Percentiles rank a stretch among this genome's conserved stretches.
These are phyloP conservation scores for Neurospora cerealis DNA, from an alignment of 495 filamentous ascomycete genomes.

Conservation along the genomic window DNA sequence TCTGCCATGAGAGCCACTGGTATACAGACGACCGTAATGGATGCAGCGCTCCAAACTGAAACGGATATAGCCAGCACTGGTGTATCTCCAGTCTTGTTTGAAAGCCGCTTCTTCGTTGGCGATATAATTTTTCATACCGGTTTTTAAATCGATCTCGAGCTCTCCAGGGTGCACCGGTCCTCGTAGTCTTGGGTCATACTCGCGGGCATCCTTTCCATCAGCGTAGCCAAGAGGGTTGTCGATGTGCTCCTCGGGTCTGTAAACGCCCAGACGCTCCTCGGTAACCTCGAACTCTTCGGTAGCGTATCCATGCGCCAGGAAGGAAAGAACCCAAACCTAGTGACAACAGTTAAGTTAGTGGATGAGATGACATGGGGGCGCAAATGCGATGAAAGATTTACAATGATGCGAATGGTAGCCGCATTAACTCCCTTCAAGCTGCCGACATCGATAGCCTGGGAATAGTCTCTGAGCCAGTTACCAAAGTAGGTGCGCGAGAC, in stretches of 20 bases:
- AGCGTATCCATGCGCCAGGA: slow-evolving; percentile 93
- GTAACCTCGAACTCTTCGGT: slow-evolving; percentile 96
- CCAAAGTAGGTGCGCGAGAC: slow-evolving; percentile 91
- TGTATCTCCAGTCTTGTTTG: slow-evolving; percentile 60
- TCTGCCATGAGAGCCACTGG: slow-evolving; percentile 49
- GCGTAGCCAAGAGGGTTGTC: slow-evolving; percentile 86
- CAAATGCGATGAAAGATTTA: slow-evolving; percentile 16
- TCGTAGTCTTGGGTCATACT: slow-evolving; percentile 75
- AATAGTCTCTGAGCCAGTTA: slow-evolving; percentile 68
- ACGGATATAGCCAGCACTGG: slow-evolving; percentile 81
- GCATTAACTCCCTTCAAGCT: slow-evolving; percentile 83
- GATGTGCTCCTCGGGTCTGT: slow-evolving; percentile 93
- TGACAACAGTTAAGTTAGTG: neutral
- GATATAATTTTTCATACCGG: slow-evolving; percentile 99
- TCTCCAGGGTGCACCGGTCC: slow-evolving; percentile 64
- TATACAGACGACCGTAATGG: slow-evolving; percentile 83
- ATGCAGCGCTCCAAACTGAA: slow-evolving; percentile 76
- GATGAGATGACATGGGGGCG: neutral
- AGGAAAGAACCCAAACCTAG: slow-evolving; percentile 71
- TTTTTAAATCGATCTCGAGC: slow-evolving; percentile 70
- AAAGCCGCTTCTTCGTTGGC: slow-evolving; percentile 57
- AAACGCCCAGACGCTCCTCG: slow-evolving; percentile 78
- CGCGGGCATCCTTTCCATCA: slow-evolving; percentile 74
- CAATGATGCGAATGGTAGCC: slow-evolving; percentile 80
- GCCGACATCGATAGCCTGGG: slow-evolving; percentile 85